Base-by-base conservation (phyloP, 345 rosid species). In the Dipteronia sinensis region DNA sequence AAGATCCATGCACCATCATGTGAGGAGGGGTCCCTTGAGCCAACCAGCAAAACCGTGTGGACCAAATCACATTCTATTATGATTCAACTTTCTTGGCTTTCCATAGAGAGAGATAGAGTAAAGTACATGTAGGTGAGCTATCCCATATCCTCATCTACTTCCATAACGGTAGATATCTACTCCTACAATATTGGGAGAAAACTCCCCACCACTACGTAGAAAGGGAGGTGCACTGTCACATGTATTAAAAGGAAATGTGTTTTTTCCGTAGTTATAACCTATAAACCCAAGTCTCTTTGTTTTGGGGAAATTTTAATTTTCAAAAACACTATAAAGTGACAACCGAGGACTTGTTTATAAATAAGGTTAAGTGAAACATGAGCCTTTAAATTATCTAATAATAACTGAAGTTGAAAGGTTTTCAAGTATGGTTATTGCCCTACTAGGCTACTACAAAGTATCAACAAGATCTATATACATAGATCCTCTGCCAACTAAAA, bases 31-130 rank as follows among this genome's bases (percentile, higher is more conserved):
- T 84, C 85, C 81, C 13, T 10, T 58, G 17, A 72, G 80, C 78
- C 85, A 80, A 72, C 83, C 78, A 7, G 53, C 80, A 76, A 77
- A 77, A 74, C 67, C 82, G 82, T 74, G 83, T 81, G 86, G 85
- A 81, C 88, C 85, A 74, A 56, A 62, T 77, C 69, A 65, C 64
- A 20, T 20, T 20, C 71, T 27, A 63, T 31, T 67, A 63, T 62
- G 13, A 65, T 74, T 63, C 65, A 79, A 11, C 62, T 69, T 69
- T 64, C 42, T 49, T 38, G 59, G 38, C 75, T 64, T 61, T 61
- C 68, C 0, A 13, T 7, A 42, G 46, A 42, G 8, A 1, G 5
- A 31, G 38, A 31, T 6, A 40, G 4, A 6, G 1, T 10, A 9
- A 19, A 61, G 62, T 69, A 11, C 17, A 61, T 13, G 75, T 27